Percentiles rank a stretch among this genome's conserved stretches.
phyloP scores from a whole-genome alignment of 1,284 basidiomycete genomes.

The Irpex sp. region DNA sequence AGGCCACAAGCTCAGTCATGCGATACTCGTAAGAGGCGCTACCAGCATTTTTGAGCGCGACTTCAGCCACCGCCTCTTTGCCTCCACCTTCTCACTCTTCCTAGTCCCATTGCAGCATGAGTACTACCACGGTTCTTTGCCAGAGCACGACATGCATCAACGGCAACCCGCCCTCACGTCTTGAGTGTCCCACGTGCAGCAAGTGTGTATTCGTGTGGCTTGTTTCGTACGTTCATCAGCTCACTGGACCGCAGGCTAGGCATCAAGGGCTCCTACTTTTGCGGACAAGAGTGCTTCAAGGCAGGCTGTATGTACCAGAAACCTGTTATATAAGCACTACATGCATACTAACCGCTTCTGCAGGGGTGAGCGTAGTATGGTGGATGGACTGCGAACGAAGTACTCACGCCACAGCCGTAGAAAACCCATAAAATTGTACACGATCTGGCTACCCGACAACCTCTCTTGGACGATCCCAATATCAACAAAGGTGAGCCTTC shows the following conservation, averaged over 20 bases:
- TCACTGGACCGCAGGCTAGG: conserved; percentile 50
- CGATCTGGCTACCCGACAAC: conserved; percentile 49
- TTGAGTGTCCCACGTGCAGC: conserved; percentile 81
- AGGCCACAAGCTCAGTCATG: background rate
- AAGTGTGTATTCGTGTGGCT: conserved; percentile 47
- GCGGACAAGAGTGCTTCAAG: conserved; percentile 85
- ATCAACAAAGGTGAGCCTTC: conserved; percentile 21
- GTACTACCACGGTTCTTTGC: conserved; percentile 40
- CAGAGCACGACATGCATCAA: conserved; percentile 71
- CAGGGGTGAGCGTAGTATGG: conserved; percentile 44
- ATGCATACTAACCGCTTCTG: conserved; percentile 1
- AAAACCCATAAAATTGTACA: conserved; percentile 79
- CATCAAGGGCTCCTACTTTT: conserved; percentile 80
- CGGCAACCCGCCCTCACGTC: conserved; percentile 68
- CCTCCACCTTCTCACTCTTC: background rate
- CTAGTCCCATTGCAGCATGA: background rate
- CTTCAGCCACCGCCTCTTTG: background rate
- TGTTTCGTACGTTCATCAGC: conserved; percentile 9
- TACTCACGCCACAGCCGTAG: conserved; percentile 34
- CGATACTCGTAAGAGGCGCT: background rate
- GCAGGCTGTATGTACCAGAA: conserved; percentile 58
- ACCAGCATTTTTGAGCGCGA: background rate
- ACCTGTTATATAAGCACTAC: conserved; percentile 1
- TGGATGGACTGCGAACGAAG: background rate
- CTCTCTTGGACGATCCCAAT: conserved; percentile 27